Percentiles rank a stretch among this genome's conserved stretches.
These are phyloP conservation scores for Fraxinus excelsior DNA, from an alignment of 257 asterid species.

Conservation along the genomic window DNA sequence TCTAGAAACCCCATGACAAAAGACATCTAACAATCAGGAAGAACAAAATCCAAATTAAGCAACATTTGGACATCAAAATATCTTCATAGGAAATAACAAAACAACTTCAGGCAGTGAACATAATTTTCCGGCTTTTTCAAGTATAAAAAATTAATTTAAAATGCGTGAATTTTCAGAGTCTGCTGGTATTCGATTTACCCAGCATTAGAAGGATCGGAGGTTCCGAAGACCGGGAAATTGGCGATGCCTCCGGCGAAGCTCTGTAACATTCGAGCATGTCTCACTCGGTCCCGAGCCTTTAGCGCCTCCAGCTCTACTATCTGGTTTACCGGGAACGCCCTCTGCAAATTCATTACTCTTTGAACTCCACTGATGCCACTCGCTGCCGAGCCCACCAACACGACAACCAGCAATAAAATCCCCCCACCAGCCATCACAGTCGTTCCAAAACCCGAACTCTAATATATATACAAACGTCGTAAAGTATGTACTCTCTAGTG, in stretches of 20 bases:
- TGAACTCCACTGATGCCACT: conserved; percentile 39
- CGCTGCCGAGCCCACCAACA: conserved; percentile 27
- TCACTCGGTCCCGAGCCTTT: conserved; percentile 69
- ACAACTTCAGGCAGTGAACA: neutral
- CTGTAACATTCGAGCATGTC: conserved; percentile 78
- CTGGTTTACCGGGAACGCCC: conserved; percentile 55
- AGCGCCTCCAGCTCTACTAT: conserved; percentile 57
- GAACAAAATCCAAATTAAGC: conserved; percentile 22
- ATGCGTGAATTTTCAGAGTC: neutral
- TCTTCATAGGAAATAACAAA: neutral
- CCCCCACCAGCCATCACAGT: conserved; percentile 49
- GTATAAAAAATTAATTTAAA: neutral
- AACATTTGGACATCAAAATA: conserved; percentile 13
- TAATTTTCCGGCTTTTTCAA: neutral
- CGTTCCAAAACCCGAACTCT: conserved; percentile 13
- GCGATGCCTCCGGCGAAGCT: conserved; percentile 65
- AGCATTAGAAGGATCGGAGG: conserved; percentile 71
- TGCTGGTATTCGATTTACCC: conserved; percentile 50
- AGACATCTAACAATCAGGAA: conserved; percentile 8
- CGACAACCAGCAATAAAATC: conserved; percentile 37
- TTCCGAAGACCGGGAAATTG: conserved; percentile 71
- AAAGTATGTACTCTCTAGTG: neutral
- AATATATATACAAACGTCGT: neutral
- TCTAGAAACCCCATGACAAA: neutral
- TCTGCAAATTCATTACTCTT: conserved; percentile 56